Conservation (phyloP, 2,329 filamentous ascomycete species). For the Tolypocladium ovalisporum region DNA sequence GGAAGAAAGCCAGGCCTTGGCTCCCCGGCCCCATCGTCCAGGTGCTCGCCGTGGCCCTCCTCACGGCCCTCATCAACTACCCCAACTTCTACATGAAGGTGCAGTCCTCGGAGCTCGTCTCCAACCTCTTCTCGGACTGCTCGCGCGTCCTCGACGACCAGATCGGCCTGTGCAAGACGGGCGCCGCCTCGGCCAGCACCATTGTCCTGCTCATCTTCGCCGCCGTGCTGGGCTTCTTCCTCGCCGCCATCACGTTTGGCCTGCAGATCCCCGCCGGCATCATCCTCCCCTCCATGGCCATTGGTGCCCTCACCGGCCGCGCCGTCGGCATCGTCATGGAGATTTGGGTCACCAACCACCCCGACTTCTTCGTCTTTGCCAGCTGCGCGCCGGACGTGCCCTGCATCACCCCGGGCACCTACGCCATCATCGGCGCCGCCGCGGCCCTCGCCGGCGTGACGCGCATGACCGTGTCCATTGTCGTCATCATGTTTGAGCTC, state of each 20-base stretch:
- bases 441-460: constrained; percentile 91
- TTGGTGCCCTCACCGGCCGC: constrained; percentile 82
- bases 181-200: constrained; percentile 69
- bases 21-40: constrained; percentile 68
- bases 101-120: constrained; percentile 83
- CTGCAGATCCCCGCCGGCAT: constrained; percentile 92
- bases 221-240: constrained; percentile 70
- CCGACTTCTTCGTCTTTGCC: constrained; percentile 64
- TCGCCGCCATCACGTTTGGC: constrained; percentile 84
- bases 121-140: constrained; percentile 86
- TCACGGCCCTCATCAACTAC: constrained; percentile 86
- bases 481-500: constrained; percentile 99
- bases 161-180: constrained; percentile 82
- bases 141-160: constrained; percentile 71
- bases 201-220: constrained; percentile 77
- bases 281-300: constrained; percentile 90
- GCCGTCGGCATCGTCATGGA: constrained; percentile 84
- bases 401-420: constrained; percentile 89
- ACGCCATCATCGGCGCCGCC: constrained; percentile 91
- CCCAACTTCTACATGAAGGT: constrained; percentile 95
- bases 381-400: constrained; percentile 76
- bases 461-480: constrained; percentile 93
- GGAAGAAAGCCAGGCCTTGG: constrained; percentile 58
- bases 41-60: constrained; percentile 64
- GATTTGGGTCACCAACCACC: constrained; percentile 72